Base-by-base conservation (phyloP, 176 grass and related monocot genomes). In the Raddia distichophylla region DNA sequence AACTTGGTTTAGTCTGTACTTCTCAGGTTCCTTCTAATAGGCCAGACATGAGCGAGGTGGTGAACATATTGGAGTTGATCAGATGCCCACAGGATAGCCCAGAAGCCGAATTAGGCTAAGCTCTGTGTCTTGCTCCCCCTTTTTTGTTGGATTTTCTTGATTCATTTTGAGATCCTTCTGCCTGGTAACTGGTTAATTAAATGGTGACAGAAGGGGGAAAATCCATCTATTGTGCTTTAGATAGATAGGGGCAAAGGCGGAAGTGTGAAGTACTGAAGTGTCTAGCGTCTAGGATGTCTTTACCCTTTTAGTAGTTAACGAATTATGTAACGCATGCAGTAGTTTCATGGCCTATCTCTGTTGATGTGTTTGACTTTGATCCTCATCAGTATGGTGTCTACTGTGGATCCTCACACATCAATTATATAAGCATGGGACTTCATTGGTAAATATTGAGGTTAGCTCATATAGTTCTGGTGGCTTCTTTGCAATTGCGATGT, bases 61-160 rank as follows among this genome's bases (percentile, higher is more conserved):
- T 99, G 87, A 99, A 93, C 82, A 99, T 99, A 81, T 49, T 99
- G 83, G 97, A 96, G 73, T 53, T 99, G 80, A 99, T 99, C 88
- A 96, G 97, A 86, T 93, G 91, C 83, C 97, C 97, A 63, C 88
- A 93, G 67, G 97, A 99, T 86, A 96, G 91, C 80, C 97, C 86
- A 2, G 92, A 93, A 54, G 86, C 73, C 7, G 93, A 99, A 64
- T 61, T 93, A 77, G 83, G 94, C 93, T 97, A 85, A 82, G 15
- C 3, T 79, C 6, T 79, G 44, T 73, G 35, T 60, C 53, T 4
- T 53, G 33, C 27, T 0, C 15, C 1, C 6, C 37, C 37, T 40
- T 6, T 63, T 61, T 79, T 18, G 10, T 14, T 2, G 10, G 20
- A 7, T 63, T 82, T 54, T 48, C 42, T 44, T 46, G 10, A 44